Conservation (phyloP, 306 rosid species). For the Quercus alba region DNA sequence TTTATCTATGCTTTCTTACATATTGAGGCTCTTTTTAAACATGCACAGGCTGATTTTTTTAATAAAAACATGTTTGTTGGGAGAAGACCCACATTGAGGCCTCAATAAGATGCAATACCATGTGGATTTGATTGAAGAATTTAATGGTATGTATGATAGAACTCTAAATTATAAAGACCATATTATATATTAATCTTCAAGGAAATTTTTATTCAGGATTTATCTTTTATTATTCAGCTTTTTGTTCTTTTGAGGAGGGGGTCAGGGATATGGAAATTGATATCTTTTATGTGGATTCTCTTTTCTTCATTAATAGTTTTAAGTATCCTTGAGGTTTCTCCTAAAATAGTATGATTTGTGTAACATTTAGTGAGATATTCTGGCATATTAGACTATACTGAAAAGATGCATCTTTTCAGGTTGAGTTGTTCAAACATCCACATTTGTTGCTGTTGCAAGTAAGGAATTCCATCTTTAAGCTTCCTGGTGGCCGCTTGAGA, state of each 20-base stretch:
- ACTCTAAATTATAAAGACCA: neutral
- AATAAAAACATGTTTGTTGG: neutral
- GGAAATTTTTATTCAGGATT: neutral
- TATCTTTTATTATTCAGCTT: neutral
- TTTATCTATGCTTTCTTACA: neutral
- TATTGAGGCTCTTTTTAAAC: neutral
- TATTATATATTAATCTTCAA: neutral
- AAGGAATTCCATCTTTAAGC: slow-evolving; percentile 67
- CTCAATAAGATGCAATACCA: neutral
- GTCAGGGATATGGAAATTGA: slow-evolving; percentile 2
- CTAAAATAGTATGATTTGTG: neutral
- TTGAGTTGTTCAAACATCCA: slow-evolving; percentile 91
- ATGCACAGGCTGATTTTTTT: neutral
- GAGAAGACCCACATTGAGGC: neutral
- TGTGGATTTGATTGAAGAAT: neutral
- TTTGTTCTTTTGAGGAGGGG: neutral
- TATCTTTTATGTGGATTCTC: neutral
- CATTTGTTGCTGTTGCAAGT: slow-evolving; percentile 78
- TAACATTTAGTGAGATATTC: neutral
- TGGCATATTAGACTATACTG: slow-evolving; percentile 9
- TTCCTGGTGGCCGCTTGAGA: slow-evolving; percentile 90
- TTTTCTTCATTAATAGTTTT: neutral
- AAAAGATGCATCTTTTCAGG: slow-evolving; percentile 43
- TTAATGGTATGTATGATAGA: neutral
- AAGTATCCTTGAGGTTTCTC: neutral